phyloP scores from a whole-genome alignment of 2,329 filamentous ascomycete genomes.

The Penicillium sp. region DNA sequence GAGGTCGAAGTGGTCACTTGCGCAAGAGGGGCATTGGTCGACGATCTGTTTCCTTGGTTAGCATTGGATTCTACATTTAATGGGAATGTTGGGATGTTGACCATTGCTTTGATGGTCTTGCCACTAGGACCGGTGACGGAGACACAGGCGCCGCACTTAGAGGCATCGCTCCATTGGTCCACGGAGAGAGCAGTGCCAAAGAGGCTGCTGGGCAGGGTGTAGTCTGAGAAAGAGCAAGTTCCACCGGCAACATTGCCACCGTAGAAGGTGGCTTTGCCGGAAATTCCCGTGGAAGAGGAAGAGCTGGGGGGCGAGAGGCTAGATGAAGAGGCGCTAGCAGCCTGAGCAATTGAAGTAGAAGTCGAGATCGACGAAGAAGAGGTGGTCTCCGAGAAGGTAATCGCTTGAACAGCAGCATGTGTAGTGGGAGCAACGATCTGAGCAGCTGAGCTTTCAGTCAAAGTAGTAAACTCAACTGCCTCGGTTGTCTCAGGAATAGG shows the following conservation, averaged over 20 bases:
- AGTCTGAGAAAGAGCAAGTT: conserved; percentile 62
- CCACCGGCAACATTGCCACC: conserved; percentile 59
- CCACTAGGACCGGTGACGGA: conserved; percentile 52
- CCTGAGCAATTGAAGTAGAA: neutral
- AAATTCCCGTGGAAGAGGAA: conserved; percentile 20
- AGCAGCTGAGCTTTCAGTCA: conserved; percentile 6
- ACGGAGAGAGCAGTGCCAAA: conserved; percentile 60
- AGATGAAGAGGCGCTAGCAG: conserved; percentile 7
- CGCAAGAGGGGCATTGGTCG: conserved; percentile 58
- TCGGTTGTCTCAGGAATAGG: conserved; percentile 2
- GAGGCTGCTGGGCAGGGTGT: conserved; percentile 59
- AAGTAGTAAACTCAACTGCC: neutral
- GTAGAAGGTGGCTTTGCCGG: conserved; percentile 53
- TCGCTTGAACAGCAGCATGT: neutral
- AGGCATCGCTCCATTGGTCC: conserved; percentile 54
- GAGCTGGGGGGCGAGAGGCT: conserved; percentile 5
- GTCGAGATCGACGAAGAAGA: neutral
- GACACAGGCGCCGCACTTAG: conserved; percentile 62
- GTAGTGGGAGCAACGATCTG: conserved; percentile 1
- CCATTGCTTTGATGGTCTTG: conserved; percentile 63
- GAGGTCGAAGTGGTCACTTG: conserved; percentile 55
- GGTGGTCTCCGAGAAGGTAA: neutral
- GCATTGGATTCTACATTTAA: neutral
- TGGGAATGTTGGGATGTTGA: conserved; percentile 31
- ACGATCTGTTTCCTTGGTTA: conserved; percentile 44